Evolutionary conservation across 1,139 yeast genomes (phyloP), one percentile per base, ranked within the genome.

Genomic region (Zhuliangozyma blackwelliae): DNA sequence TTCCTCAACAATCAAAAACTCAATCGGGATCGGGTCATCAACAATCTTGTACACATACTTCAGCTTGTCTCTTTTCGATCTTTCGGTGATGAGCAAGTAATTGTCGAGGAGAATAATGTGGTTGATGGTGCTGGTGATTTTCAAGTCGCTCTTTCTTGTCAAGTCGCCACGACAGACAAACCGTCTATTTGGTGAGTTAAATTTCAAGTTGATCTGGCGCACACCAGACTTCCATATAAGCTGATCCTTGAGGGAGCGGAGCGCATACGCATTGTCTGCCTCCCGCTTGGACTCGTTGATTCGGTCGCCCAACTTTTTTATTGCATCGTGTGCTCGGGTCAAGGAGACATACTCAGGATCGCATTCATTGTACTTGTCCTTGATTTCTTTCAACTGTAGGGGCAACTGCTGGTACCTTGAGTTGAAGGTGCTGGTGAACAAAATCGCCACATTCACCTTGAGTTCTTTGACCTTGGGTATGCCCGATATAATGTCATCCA

Each of bases 391-490:
- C 16, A 87, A 63, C 29, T 87, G 82, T 29, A 87, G 65, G 1
- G 88, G 83, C 39, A 86, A 68, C 34, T 82, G 77, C 38, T 84
- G 88, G 39, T 86, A 69, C 11, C 94, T 72, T 5, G 88, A 84
- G 44, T 84, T 79, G 45, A 86, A 84, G 0, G 94, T 83, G 48
- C 87, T 82, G 48, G 84, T 75, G 50, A 83, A 82, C 32, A 84
- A 55, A 61, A 85, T 48, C 63, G 82, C 53, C 52, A 79, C 64
- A 75, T 77, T 52, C 53, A 82, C 61, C 55, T 63, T 40, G 72
- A 74, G 47, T 60, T 68, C 51, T 55, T 65, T 48, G 52, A 76
- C 57, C 57, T 66, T 50, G 48, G 61, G 56, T 61, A 76, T 54
- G 29, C 49, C 48, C 33, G 65, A 46, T 2, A 59, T 59, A 27